A percentile compares a stretch with the other conserved stretches of the same genome.
These are phyloP conservation scores for Telfairia occidentalis DNA, from an alignment of 331 rosid species.

Conservation along the genomic window DNA sequence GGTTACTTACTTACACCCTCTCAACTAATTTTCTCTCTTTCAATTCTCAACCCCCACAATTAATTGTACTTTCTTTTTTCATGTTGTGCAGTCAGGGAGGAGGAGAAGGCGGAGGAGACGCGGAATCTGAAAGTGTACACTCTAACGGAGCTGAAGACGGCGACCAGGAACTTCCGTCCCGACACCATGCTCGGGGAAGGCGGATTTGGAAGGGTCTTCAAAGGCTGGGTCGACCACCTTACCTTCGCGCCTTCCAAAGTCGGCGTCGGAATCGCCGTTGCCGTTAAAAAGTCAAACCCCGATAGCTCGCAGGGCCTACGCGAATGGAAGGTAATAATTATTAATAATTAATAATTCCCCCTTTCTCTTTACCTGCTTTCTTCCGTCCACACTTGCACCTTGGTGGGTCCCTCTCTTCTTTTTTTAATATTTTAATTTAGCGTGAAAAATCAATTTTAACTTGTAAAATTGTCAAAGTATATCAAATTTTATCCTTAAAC, in stretches of 20 bases:
- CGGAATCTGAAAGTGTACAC: slow-evolving; percentile 38
- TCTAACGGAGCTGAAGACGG: slow-evolving; percentile 54
- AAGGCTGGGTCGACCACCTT: slow-evolving; percentile 63
- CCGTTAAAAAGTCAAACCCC: slow-evolving; percentile 60
- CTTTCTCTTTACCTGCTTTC: neutral
- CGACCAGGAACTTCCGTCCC: slow-evolving; percentile 63
- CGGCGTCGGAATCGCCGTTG: slow-evolving; percentile 67
- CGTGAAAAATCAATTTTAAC: too few species aligned
- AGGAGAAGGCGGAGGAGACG: too few species aligned
- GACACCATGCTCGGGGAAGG: slow-evolving; percentile 69
- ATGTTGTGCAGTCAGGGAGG: neutral
- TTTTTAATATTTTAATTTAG: neutral
- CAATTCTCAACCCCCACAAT: too few species aligned
- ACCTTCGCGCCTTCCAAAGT: slow-evolving; percentile 48
- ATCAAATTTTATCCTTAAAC: too few species aligned
- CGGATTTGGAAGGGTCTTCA: slow-evolving; percentile 90
- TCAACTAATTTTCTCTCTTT: too few species aligned
- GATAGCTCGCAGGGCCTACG: slow-evolving; percentile 66
- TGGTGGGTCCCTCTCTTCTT: too few species aligned
- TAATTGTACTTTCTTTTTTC: too few species aligned
- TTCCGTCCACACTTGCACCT: neutral
- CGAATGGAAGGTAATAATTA: slow-evolving; percentile 80
- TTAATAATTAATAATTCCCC: neutral
- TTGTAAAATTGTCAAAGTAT: too few species aligned
- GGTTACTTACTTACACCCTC: neutral